Evolutionary conservation across 192 early-diverging fungal genomes (phyloP).

Genomic region (Geosiphon pyriformis): DNA sequence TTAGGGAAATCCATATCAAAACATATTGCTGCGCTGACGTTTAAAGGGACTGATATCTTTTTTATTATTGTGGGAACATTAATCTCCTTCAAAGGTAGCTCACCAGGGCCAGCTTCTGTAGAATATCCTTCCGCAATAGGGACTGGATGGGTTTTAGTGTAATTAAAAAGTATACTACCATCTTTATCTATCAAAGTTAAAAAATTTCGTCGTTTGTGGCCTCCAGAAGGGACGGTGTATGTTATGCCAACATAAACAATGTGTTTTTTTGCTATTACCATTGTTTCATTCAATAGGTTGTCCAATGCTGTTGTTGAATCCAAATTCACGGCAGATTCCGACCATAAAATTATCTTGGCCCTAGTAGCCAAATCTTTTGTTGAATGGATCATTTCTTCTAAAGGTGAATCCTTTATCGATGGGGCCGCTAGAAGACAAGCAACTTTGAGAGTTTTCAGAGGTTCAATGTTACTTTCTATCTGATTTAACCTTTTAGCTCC

Average conservation of each 20-base stretch:
- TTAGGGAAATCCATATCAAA: slow-evolving; percentile 44
- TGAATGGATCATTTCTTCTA: background rate
- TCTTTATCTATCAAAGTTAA: slow-evolving; percentile 33
- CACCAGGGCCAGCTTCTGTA: slow-evolving; percentile 29
- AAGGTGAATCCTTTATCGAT: background rate
- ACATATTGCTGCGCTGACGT: slow-evolving; percentile 38
- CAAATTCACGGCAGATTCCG: slow-evolving; percentile 17
- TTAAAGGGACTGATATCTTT: background rate
- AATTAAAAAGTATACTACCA: slow-evolving; percentile 31
- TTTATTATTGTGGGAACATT: slow-evolving; percentile 22
- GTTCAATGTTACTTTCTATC: background rate
- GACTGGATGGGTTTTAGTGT: slow-evolving; percentile 44
- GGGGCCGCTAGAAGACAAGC: background rate
- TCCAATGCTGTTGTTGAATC: background rate
- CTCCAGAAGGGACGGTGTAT: slow-evolving; percentile 22
- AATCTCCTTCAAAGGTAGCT: slow-evolving; percentile 28
- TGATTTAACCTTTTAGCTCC: background rate
- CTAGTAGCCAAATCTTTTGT: background rate
- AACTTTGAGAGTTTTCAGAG: background rate
- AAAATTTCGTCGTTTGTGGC: slow-evolving; percentile 31
- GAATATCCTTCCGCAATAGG: slow-evolving; percentile 34
- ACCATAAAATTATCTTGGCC: slow-evolving; percentile 36
- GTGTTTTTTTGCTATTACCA: slow-evolving; percentile 21
- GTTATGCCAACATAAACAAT: slow-evolving; percentile 30
- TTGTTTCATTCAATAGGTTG: slow-evolving; percentile 14